Evolutionary conservation across 495 filamentous ascomycete species (phyloP), one percentile per base, ranked within the genome.

Genomic region (Neurospora sp.): DNA sequence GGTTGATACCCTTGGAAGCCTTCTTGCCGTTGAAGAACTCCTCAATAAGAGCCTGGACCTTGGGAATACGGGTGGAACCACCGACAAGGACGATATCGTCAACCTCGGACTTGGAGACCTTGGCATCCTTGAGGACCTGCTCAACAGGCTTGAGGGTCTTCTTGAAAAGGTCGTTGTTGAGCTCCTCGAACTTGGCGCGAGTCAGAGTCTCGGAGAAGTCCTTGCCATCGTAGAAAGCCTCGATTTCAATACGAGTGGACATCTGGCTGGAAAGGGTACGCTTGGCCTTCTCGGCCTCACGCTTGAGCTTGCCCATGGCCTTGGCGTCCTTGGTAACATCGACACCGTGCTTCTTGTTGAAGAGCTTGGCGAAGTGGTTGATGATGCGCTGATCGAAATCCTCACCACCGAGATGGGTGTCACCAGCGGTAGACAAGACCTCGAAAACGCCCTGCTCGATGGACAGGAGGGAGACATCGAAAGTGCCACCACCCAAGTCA

Each of bases 271-370:
- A 98, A 69, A 99, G 90, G 76, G 94, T 98, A 81, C 96, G 93
- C 92, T 99, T 99, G 84, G 96, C 96, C 90, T 98, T 98, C 87
- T 99, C 96, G 78, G 97, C 96, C 84, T 98, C 96, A 77, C 96
- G 96, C 93, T 98, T 98, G 76, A 99, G 90, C 86, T 98, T 98
- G 86, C 96, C 95, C 96, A 99, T 98, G 71, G 96, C 91, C 93
- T 98, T 98, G 71, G 91, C 85, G 77, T 98, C 94, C 87, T 94
- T 97, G 86, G 90, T 90, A 80, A 99, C 90, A 79, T 98, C 92
- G 74, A 93, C 92, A 75, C 86, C 83, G 87, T 98, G 89, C 89
- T 98, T 96, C 91, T 98, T 98, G 91, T 98, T 98, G 90, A 97
- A 99, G 77, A 90, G 89, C 92, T 98, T 98, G 85, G 92, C 90